These are phyloP conservation scores for Fusarium drepaniforme DNA, from an alignment of 2,329 filamentous ascomycete genomes.

Conservation along the genomic window DNA sequence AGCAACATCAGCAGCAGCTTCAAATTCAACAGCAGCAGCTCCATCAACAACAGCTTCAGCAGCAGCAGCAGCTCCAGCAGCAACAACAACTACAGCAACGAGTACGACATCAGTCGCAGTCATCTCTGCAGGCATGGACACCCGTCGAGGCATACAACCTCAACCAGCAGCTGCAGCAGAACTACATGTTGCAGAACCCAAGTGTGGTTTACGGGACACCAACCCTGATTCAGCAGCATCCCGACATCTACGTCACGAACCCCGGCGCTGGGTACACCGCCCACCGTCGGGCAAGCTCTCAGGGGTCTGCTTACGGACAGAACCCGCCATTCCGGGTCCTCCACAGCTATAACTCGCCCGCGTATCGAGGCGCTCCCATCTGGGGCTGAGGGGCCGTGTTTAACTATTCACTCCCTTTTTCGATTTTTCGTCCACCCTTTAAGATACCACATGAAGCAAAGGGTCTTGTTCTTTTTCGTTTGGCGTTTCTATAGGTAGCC, in stretches of 20 bases:
- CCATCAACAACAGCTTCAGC: conserved; percentile 27
- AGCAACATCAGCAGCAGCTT: conserved; percentile 15
- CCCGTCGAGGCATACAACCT: conserved; percentile 34
- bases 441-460: conserved; percentile 37
- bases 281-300: conserved; percentile 30
- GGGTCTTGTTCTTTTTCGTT: conserved; percentile 3
- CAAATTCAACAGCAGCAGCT: conserved; percentile 26
- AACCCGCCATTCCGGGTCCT: conserved; percentile 63
- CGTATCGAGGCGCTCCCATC: conserved; percentile 67
- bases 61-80: conserved; percentile 20
- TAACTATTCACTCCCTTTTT: conserved; percentile 4
- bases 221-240: conserved; percentile 36
- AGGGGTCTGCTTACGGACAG: conserved; percentile 29
- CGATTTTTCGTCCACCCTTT: conserved; percentile 14
- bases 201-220: conserved; percentile 32
- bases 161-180: conserved; percentile 36
- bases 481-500: conserved; percentile 36
- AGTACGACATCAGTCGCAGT: conserved; percentile 7
- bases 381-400: conserved; percentile 56
- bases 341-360: conserved; percentile 70
- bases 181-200: conserved; percentile 37
- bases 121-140: conserved; percentile 32
- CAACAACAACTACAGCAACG: conserved; percentile 22
- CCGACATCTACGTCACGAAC: conserved; percentile 31
- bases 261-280: conserved; percentile 11